These are phyloP conservation scores for Gloeostereum incarnatum DNA, from an alignment of 768 basidiomycete species.

Conservation along the genomic window DNA sequence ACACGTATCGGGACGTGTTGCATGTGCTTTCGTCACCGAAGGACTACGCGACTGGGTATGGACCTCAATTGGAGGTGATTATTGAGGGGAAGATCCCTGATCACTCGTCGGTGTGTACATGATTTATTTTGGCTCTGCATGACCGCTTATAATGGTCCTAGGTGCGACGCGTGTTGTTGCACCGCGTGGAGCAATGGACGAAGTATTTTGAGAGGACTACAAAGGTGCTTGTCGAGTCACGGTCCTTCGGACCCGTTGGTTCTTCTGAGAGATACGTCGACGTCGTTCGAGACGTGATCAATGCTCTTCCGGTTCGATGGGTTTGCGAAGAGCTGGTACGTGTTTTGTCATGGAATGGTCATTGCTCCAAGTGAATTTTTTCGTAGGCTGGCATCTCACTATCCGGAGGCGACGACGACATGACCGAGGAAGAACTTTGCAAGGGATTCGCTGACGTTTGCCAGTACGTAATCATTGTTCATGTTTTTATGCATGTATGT, in stretches of 20 bases:
- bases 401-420: constrained; percentile 23
- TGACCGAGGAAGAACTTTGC: constrained; percentile 30
- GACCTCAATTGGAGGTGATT: constrained; percentile 8
- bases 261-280: constrained; percentile 31
- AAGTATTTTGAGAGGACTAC: constrained; percentile 18
- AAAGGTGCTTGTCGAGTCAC: constrained; percentile 21
- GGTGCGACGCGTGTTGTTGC: constrained; percentile 1
- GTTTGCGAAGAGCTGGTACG: constrained; percentile 48
- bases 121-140: no score
- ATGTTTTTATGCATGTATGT: neutral
- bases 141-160: no score
- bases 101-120: constrained; percentile 12
- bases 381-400: constrained; percentile 33
- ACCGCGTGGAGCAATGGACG: constrained; percentile 3
- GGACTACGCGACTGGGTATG: constrained; percentile 17
- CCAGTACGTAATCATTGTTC: constrained; percentile 23
- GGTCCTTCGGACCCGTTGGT: constrained; percentile 22
- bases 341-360: constrained; percentile 4
- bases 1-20: constrained; percentile 22
- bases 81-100: constrained; percentile 13
- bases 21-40: constrained; percentile 19
- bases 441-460: constrained; percentile 39
- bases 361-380: constrained; percentile 7
- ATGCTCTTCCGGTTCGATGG: constrained; percentile 54
- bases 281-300: constrained; percentile 60